A percentile compares a stretch with the other conserved stretches of the same genome.
phyloP scores from a whole-genome alignment of 192 early-diverging fungal species.

The Linnemannia elongata region DNA sequence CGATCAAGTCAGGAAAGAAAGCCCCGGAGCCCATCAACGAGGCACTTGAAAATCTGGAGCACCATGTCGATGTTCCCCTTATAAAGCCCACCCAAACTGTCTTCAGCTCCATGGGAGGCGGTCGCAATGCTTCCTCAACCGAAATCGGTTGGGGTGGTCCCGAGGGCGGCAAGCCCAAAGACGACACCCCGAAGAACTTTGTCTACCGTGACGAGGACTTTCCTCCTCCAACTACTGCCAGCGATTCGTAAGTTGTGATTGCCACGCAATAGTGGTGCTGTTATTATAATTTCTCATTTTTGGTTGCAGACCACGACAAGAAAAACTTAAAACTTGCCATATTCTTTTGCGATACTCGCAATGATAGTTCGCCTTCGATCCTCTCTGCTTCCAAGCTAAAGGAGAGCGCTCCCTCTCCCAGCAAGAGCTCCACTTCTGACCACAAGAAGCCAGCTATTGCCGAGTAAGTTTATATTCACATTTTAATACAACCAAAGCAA shows the following conservation, averaged over 20 bases:
- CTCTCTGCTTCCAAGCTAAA: not conserved
- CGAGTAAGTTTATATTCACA: not conserved
- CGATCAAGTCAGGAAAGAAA: conserved; percentile 8
- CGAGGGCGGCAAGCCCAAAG: not conserved
- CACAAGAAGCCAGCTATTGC: not conserved
- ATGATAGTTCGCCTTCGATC: not conserved
- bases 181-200: conserved; percentile 15
- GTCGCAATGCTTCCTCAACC: conserved; percentile 15
- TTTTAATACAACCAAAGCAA: not conserved
- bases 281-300: too few relatives aligned
- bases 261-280: not conserved
- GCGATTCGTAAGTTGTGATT: conserved; percentile 9
- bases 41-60: not conserved
- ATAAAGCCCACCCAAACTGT: conserved; percentile 10
- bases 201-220: conserved; percentile 37
- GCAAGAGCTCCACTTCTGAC: not conserved
- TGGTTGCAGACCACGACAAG: not conserved
- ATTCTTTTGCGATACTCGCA: not conserved
- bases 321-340: not conserved
- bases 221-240: conserved; percentile 4
- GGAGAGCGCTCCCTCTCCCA: not conserved
- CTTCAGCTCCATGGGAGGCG: conserved; percentile 36
- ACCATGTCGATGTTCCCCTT: conserved; percentile 23
- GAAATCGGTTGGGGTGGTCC: conserved; percentile 10
- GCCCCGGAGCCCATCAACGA: conserved; percentile 18